Evolutionary conservation across 768 basidiomycete genomes (phyloP).

Genomic region (Macrocybe gigantea): DNA sequence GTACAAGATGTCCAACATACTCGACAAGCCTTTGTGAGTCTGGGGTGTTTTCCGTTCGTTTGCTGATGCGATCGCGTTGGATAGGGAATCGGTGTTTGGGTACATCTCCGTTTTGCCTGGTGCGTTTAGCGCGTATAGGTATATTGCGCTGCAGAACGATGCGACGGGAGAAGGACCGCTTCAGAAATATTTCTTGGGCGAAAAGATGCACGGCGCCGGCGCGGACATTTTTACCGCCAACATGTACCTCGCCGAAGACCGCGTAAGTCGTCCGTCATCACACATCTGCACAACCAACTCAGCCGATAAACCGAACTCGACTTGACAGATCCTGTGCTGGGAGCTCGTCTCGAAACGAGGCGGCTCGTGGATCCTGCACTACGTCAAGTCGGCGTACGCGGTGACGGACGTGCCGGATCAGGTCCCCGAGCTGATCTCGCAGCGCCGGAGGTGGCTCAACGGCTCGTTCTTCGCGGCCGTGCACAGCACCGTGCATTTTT

Average conservation of each 20-base stretch:
- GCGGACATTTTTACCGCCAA: slow-evolving; percentile 94
- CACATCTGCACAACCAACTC: not conserved
- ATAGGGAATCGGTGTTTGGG: slow-evolving; percentile 77
- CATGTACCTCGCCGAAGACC: slow-evolving; percentile 94
- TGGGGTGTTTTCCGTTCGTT: not conserved
- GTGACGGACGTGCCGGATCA: slow-evolving; percentile 93
- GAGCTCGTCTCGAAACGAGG: slow-evolving; percentile 94
- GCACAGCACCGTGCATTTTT: slow-evolving; percentile 88
- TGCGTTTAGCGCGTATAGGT: slow-evolving; percentile 88
- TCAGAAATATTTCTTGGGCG: slow-evolving; percentile 95
- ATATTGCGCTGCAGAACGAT: slow-evolving; percentile 91
- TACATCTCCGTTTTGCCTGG: slow-evolving; percentile 94
- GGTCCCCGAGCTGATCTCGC: slow-evolving; percentile 91
- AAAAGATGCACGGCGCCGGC: slow-evolving; percentile 86
- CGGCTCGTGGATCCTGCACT: slow-evolving; percentile 89
- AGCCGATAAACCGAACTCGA: not conserved
- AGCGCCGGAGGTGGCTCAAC: slow-evolving; percentile 94
- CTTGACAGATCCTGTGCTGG: slow-evolving; percentile 81
- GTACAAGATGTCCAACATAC: slow-evolving; percentile 91
- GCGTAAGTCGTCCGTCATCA: slow-evolving; percentile 30
- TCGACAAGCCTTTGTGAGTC: slow-evolving; percentile 78
- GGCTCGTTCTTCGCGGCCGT: slow-evolving; percentile 98
- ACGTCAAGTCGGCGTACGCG: slow-evolving; percentile 91
- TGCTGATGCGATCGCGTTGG: not conserved
- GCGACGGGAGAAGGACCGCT: slow-evolving; percentile 76